Evolutionary conservation across 306 rosid species (phyloP), one percentile per base, ranked within the genome.

Genomic region (Cucumis cinereus): DNA sequence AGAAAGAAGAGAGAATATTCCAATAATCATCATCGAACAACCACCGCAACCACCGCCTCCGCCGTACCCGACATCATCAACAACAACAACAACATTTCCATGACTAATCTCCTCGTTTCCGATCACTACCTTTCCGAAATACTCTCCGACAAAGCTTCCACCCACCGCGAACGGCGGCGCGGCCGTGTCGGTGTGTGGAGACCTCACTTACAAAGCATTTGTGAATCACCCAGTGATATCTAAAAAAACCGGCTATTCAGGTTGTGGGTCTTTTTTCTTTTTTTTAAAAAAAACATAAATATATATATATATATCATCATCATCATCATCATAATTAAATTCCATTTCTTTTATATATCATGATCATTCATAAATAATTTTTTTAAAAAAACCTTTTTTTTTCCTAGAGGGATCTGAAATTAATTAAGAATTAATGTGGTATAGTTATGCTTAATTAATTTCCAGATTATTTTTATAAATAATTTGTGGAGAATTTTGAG

Each of bases 171-270:
- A 40, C 88, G 90, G 63, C 76, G 98, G 81, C 87, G 94, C 79
- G 94, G 96, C 15, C 97, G 98, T n/a, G 90, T 90, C 40, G 94
- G 91, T 1, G 94, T 88, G 2, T 91, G 98, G 98, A 86, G 96
- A 62, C 98, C 98, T 75, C 97, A 86, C 77, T 82, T 93, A 41
- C 90, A 90, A 60, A 91, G 96, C 84, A 93, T 93, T 77, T 84
- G 88, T 33, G 98, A 93, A 40, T 70, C 75, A 4, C 75, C 75
- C 12, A 43, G 36, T 14, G 35, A 22, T 68, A 4, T 68, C 74
- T 41, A 68, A 26, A 38, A 15, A 1, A 12, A 41, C n/a, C 53
- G 33, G 53, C 73, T 67, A 22, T 19, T 41, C 73, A 68, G 74
- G 74, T 68, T 43, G 54, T 68, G 54, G 35, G 55, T 68, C 14